Percentiles rank a stretch among this genome's conserved stretches.
Evolutionary conservation across 1,284 basidiomycete genomes (phyloP).

Genomic region (Cryptococcus depauperatus): DNA sequence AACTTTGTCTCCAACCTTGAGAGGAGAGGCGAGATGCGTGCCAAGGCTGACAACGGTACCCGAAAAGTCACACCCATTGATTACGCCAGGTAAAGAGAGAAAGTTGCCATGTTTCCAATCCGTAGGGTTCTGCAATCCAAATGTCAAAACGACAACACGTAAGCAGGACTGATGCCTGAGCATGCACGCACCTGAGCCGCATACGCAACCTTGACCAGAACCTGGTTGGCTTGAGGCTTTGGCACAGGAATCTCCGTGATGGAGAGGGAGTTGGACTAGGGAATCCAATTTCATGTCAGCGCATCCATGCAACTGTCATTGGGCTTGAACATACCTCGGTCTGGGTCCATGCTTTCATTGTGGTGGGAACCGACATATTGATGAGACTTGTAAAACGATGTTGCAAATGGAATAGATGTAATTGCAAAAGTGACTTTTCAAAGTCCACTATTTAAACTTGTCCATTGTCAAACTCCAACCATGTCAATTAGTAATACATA

Average conservation of each 20-base stretch:
- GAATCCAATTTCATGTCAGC: no score
- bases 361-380: constrained; percentile 6
- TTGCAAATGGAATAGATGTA: background rate
- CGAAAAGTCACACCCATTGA: constrained; percentile 49
- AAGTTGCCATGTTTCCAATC: constrained; percentile 39
- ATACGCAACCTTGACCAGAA: constrained; percentile 41
- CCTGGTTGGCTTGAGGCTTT: constrained; percentile 29
- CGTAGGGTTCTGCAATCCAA: constrained; percentile 37
- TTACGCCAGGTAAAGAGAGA: constrained; percentile 29
- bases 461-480: no score
- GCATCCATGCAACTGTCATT: background rate
- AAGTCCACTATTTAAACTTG: no score
- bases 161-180: background rate
- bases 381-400: background rate
- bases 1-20: constrained; percentile 48
- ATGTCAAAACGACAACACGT: background rate
- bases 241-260: constrained; percentile 33
- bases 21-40: constrained; percentile 24
- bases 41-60: constrained; percentile 47
- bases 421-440: background rate
- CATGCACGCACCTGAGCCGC: constrained; percentile 26
- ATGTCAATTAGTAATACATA: no score
- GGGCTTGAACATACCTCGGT: constrained; percentile 13
- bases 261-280: constrained; percentile 1
- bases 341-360: constrained; percentile 29